Conservation (phyloP, 768 basidiomycete genomes). For the Pisolithus sp. region DNA sequence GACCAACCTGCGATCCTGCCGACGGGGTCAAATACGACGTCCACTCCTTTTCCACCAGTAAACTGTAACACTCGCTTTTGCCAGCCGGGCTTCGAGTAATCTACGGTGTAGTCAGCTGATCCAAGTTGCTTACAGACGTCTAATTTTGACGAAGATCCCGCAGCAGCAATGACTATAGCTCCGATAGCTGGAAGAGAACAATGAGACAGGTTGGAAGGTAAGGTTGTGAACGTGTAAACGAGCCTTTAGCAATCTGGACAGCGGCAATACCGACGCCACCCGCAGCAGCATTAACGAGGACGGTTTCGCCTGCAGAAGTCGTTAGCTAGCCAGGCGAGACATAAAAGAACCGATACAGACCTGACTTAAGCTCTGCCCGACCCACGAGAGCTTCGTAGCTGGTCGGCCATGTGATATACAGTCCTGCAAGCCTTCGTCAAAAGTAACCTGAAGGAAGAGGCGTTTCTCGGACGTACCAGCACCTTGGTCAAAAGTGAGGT, state of each 20-base stretch:
- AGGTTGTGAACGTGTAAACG: neutral
- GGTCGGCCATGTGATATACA: slow-evolving; percentile 89
- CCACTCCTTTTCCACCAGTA: slow-evolving; percentile 79
- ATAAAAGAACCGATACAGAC: slow-evolving; percentile 30
- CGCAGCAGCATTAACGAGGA: slow-evolving; percentile 91
- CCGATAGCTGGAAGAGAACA: slow-evolving; percentile 55
- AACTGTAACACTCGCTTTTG: slow-evolving; percentile 83
- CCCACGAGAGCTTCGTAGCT: slow-evolving; percentile 89
- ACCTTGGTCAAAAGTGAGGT: slow-evolving; percentile 78
- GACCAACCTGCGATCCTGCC: slow-evolving; percentile 61
- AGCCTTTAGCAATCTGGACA: slow-evolving; percentile 89
- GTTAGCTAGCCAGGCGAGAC: slow-evolving; percentile 3
- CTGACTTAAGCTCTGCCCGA: slow-evolving; percentile 71
- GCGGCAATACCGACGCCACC: slow-evolving; percentile 93
- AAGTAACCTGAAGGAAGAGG: neutral
- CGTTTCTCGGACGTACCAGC: slow-evolving; percentile 44
- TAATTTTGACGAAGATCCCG: slow-evolving; percentile 72
- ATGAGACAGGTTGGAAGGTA: neutral
- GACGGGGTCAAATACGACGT: slow-evolving; percentile 84
- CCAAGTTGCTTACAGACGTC: slow-evolving; percentile 69
- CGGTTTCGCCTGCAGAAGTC: slow-evolving; percentile 64
- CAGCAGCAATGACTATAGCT: slow-evolving; percentile 92
- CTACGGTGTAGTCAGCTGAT: slow-evolving; percentile 75
- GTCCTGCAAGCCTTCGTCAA: slow-evolving; percentile 35
- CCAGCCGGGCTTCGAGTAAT: slow-evolving; percentile 79